These are phyloP conservation scores for Ceratobasidium sp. DNA, from an alignment of 1,284 basidiomycete species.

Conservation along the genomic window DNA sequence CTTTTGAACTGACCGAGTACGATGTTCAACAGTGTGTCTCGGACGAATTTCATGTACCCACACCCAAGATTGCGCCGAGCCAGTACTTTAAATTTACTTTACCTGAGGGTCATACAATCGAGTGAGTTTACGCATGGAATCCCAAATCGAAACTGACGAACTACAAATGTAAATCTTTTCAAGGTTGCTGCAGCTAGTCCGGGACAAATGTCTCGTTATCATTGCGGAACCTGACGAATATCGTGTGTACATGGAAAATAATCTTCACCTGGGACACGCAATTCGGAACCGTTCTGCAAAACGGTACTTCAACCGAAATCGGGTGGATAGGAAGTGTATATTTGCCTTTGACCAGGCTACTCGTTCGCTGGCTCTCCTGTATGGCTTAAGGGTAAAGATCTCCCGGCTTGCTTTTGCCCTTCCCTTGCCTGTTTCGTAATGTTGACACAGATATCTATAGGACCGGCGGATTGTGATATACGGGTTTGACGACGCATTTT, in stretches of 20 bases:
- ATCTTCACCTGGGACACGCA: neutral
- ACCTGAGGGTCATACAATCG: constrained; percentile 3
- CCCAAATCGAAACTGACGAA: neutral
- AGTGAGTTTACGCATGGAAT: neutral
- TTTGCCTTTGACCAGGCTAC: constrained; percentile 32
- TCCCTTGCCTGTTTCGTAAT: no score
- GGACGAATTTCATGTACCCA: constrained; percentile 21
- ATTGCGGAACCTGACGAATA: constrained; percentile 2
- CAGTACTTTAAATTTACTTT: constrained; percentile 23
- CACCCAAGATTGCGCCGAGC: constrained; percentile 9
- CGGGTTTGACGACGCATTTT: constrained; percentile 21
- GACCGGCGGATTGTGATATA: constrained; percentile 17
- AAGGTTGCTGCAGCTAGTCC: constrained; percentile 19
- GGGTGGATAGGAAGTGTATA: constrained; percentile 14
- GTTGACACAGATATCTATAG: no score
- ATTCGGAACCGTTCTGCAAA: neutral
- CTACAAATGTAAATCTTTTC: neutral
- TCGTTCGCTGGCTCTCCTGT: constrained; percentile 11
- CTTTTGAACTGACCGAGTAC: constrained; percentile 43
- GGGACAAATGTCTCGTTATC: constrained; percentile 31
- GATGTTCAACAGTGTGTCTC: constrained; percentile 32
- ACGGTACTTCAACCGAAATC: neutral
- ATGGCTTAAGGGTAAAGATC: constrained; percentile 6
- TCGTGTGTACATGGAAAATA: constrained; percentile 27
- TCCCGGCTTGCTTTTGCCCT: no score